Evolutionary conservation across 441 rosid species (phyloP).

Genomic region (Pelargonium cotyledonis): DNA sequence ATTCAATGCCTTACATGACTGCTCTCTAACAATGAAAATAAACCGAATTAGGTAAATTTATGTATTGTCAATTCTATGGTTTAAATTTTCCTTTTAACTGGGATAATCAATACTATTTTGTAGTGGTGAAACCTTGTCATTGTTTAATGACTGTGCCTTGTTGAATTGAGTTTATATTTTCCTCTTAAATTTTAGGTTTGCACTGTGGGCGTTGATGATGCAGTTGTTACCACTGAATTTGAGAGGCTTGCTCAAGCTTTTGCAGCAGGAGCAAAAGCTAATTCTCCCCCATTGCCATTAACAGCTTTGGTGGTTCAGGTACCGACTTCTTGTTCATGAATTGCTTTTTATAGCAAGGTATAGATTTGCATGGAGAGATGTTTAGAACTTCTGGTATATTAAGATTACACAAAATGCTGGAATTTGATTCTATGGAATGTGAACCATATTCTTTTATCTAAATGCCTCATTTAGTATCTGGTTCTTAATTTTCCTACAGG

Average conservation of each 20-base stretch:
- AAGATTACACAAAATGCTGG: neutral
- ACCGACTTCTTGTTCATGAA: slow-evolving; percentile 12
- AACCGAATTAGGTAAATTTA: slow-evolving; percentile 8
- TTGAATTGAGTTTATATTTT: slow-evolving; percentile 8
- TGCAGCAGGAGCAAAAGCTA: slow-evolving; percentile 55
- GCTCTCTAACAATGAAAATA: slow-evolving; percentile 8
- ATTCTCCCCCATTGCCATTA: slow-evolving; percentile 63
- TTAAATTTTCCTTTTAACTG: neutral
- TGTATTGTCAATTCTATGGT: neutral
- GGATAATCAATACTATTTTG: neutral
- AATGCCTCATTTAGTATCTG: slow-evolving; percentile 8
- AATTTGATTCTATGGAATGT: neutral
- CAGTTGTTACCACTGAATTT: slow-evolving; percentile 48
- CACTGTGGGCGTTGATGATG: slow-evolving; percentile 43
- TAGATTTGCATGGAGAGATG: neutral
- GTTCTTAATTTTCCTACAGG: slow-evolving; percentile 35
- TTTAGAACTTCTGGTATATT: slow-evolving; percentile 1
- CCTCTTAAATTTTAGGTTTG: slow-evolving; percentile 43
- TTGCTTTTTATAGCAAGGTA: too few species aligned
- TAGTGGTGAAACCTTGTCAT: neutral
- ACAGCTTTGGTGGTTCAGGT: slow-evolving; percentile 91
- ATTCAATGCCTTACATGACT: neutral
- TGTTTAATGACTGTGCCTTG: neutral
- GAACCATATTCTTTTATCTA: neutral
- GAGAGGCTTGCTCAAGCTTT: slow-evolving; percentile 63